Conservation (phyloP, 2,329 filamentous ascomycete genomes). For the Thermothelomyces thermophilus region DNA sequence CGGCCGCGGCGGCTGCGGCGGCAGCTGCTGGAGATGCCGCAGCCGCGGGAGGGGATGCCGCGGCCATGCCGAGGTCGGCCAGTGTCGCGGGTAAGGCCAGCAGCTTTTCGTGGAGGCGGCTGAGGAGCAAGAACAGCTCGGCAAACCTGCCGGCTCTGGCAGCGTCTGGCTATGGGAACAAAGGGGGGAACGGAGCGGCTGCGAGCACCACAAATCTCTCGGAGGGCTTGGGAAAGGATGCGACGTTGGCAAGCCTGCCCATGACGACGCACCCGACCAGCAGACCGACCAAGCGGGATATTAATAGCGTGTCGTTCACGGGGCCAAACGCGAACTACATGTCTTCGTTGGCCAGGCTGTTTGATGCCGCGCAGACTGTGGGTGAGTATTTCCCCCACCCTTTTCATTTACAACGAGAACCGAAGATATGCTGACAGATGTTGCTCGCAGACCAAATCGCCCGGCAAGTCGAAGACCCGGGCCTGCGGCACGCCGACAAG, state of each 20-base stretch:
- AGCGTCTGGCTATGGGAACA: constrained; percentile 42
- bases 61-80: constrained; percentile 44
- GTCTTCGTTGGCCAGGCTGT: constrained; percentile 79
- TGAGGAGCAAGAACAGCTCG: constrained; percentile 82
- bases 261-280: constrained; percentile 64
- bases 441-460: constrained; percentile 73
- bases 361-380: constrained; percentile 86
- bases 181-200: constrained; percentile 27
- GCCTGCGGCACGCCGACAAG: constrained; percentile 81
- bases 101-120: constrained; percentile 80
- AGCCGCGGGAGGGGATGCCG: constrained; percentile 25
- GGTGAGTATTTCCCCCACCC: constrained; percentile 51
- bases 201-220: constrained; percentile 27
- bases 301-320: constrained; percentile 61
- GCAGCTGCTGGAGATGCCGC: constrained; percentile 34
- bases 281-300: constrained; percentile 64
- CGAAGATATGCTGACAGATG: constrained; percentile 23
- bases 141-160: constrained; percentile 51
- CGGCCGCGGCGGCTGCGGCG: constrained; percentile 32
- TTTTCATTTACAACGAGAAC: neutral
- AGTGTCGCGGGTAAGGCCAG: constrained; percentile 69
- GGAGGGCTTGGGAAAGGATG: constrained; percentile 46
- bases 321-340: constrained; percentile 90
- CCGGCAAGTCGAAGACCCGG: constrained; percentile 91
- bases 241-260: constrained; percentile 64